Evolutionary conservation across 202 grass and related monocot species (phyloP), one percentile per base, ranked within the genome.

Genomic region (Carex arenaria): DNA sequence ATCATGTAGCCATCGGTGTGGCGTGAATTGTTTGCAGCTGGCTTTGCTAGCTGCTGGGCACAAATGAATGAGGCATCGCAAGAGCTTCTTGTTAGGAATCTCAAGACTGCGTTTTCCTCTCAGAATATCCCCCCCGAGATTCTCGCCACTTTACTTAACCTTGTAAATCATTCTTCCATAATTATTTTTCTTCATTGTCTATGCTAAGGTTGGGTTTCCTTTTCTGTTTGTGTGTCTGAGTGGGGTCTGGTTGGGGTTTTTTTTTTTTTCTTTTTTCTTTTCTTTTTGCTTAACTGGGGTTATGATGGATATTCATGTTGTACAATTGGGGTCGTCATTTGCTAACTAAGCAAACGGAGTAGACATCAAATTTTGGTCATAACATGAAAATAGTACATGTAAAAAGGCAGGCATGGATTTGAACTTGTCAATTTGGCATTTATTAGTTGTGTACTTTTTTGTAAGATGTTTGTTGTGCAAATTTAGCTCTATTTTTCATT

Each of bases 101-200:
- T 98, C 61, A 98, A 98, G 80, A 98, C 95, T 81, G 95, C 95
- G 20, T 98, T 98, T 75, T 98, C 95, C 60, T 98, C 95, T 85
- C 95, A 95, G 75, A 98, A 98, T 78, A 98, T 98, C 69, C 95
- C 95, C 86, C 91, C 95, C 60, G 95, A 93, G 88, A 98, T 98
- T 76, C 89, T 98, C 64, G 95, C 92, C 65, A 95, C 93, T 2
- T 79, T 98, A 79, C 88, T 98, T 62, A 98, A 98, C 85, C 94
- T 98, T 87, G 95, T 98, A 85, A 79, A 63, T 85, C 57, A 80
- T 64, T 71, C 7, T 89, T 57, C 11, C n/a, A 49, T 61, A 22
- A 69, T 63, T 42, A 18, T 43, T 75, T 13, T 30, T 67, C 20
- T 81, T 65, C 18, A 45, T 55, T 31, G 13, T 56, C 72, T 56